Base-by-base conservation (phyloP, 2,329 filamentous ascomycete genomes). In the Colletotrichum higginsianum region DNA sequence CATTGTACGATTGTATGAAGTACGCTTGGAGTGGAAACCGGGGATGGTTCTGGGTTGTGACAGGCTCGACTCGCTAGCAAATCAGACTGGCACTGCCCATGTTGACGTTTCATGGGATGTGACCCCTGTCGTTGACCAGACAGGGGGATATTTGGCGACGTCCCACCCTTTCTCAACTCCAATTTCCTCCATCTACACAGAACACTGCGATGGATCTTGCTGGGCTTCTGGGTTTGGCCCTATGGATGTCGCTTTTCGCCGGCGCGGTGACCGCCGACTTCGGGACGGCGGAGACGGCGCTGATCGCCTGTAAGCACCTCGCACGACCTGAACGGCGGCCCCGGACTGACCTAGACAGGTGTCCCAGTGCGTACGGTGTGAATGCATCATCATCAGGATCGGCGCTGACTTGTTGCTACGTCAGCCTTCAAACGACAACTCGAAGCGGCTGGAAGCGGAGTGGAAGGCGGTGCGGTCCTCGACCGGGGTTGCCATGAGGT, bases 271-370 rank as follows among this genome's bases (percentile, higher is more conserved):
- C 15, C 11, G 1, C 50, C 3, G 57, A 5, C 15, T 3, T 2
- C 18, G 23, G 7, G 4, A 15, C 44, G 3, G 23, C 40, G 3
- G 44, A 68, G 52, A 50, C 55, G 35, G 56, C 26, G n/a, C 60
- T 69, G 1, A 56, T 72, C 26, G 65, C 65, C 13, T 69, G 69
- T 72, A 26, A 64, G 69, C 30, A 35, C 30, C 30, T 72, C 26
- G 21, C 15, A 26, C n/a, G 11, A 56, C 18, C 2, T 15, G 35
- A 12, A 7, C 40, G 11, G 4, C 21, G 42, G 15, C 12, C 21
- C 11, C 44, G 8, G 1, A 18, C 60, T 68, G 21, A 67, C 44
- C n/a, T 12, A 3, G 4, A 3, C 55, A 72, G 69, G 56, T 55
- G 44, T 60, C 11, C 58, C 18, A 16, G 69, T 69, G 58, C 16